Evolutionary conservation across 2,329 filamentous ascomycete species (phyloP), one percentile per base, ranked within the genome.

Genomic region (Botrytis fragariae): DNA sequence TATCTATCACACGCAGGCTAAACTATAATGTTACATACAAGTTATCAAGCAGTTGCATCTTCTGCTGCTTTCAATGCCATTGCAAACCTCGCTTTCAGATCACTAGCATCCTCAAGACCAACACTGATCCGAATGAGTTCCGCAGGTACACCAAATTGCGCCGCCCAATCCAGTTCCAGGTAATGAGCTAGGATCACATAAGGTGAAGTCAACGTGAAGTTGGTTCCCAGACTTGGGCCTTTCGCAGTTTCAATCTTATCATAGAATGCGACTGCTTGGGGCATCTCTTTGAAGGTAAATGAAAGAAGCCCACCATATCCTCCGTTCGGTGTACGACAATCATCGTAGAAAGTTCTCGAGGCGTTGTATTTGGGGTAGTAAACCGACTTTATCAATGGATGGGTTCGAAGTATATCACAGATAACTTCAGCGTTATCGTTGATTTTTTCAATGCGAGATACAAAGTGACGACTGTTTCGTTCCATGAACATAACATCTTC

Each of bases 401-500:
- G 91, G 0, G 84, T 82, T 76, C 84, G 85, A 57, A 98, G 84
- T 51, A 94, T 86, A 44, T 92, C 88, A 77, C 92, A 95, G 75
- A 98, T 92, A 71, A 90, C 88, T 82, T 97, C 94, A 9, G 95
- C 92, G 79, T 97, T 98, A 69, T 84, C 82, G 80, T 98, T 98
- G 80, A 97, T 93, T 72, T 94, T 89, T 76, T 92, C 91, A 74
- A 97, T 94, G 73, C 96, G 89, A 25, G 88, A 88, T 32, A 91
- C 88, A 81, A 98, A 98, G 83, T 98, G 94, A 25, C 96, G 91
- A 81, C 94, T 98, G 83, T 99, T 99, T 75, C 95, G 89, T 83
- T 99, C 96, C 84, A 99, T 91, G 83, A 98, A 97, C 57, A 99
- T 90, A 67, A 92, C 90, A 83, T 99, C 96, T 84, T 98, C 95